Conservation (phyloP, 2,329 filamentous ascomycete species). For the Teratosphaeria gauchensis region DNA sequence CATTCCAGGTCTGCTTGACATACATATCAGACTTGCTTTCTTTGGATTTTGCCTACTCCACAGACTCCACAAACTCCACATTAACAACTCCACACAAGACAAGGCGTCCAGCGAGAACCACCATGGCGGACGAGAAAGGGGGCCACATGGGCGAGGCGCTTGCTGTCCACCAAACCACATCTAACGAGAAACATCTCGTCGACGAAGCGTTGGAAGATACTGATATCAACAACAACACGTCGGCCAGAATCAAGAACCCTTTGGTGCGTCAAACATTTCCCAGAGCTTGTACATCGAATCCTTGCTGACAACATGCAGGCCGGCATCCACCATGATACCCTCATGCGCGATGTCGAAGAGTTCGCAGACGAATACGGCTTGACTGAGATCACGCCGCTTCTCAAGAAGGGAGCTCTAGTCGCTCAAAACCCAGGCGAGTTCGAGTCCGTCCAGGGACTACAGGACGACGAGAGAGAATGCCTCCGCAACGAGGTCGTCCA, state of each 20-base stretch:
- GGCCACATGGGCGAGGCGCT: not conserved
- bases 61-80: not conserved
- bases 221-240: not conserved
- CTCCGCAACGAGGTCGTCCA: constrained; percentile 39
- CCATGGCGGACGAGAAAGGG: not conserved
- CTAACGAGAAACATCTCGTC: constrained; percentile 1
- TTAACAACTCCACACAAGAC: not conserved
- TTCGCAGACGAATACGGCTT: constrained; percentile 2
- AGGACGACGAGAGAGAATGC: constrained; percentile 31
- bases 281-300: not conserved
- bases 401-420: constrained; percentile 41
- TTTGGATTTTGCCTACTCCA: not conserved
- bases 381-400: constrained; percentile 17
- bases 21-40: not conserved
- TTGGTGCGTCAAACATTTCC: not conserved
- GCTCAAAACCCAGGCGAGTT: constrained; percentile 40
- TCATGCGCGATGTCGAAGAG: constrained; percentile 3
- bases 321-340: not conserved
- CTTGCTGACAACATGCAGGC: not conserved
- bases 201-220: constrained; percentile 1
- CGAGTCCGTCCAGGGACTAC: constrained; percentile 34
- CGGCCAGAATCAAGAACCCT: not conserved
- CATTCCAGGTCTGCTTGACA: not conserved
- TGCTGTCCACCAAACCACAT: not conserved
- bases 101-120: not conserved